Conservation (phyloP, 345 rosid genomes). For the Abelmoschus esculentus region DNA sequence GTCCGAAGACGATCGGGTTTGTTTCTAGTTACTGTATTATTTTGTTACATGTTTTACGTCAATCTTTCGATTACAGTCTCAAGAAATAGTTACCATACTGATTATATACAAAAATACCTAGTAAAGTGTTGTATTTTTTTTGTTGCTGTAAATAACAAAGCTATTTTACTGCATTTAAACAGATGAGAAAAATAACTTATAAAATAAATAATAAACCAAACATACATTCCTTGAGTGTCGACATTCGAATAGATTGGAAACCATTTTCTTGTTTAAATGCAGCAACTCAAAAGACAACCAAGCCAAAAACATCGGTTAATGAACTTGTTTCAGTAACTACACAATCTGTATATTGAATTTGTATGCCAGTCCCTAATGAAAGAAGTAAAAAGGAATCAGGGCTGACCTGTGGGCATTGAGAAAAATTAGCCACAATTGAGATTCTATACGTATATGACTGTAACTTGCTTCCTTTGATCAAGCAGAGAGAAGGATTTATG, state of each 20-base stretch:
- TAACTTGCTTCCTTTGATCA: not conserved
- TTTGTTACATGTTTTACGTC: constrained; percentile 13
- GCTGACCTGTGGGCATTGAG: constrained; percentile 9
- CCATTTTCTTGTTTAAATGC: not conserved
- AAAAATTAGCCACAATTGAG: constrained; percentile 12
- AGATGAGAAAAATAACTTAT: not conserved
- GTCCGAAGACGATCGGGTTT: constrained; percentile 12
- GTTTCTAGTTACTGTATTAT: constrained; percentile 19
- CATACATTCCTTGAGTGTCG: not conserved
- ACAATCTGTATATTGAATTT: not conserved
- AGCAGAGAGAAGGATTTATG: not conserved
- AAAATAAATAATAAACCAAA: not conserved
- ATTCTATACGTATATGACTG: not conserved
- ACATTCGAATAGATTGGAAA: not conserved
- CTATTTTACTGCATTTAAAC: not conserved
- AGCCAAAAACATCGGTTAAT: not conserved
- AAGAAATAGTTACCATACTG: constrained; percentile 9
- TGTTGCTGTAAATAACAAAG: constrained; percentile 24
- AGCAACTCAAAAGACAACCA: not conserved
- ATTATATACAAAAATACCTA: constrained; percentile 13
- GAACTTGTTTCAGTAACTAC: not conserved
- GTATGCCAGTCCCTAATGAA: not conserved
- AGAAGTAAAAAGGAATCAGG: not conserved
- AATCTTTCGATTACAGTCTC: constrained; percentile 22
- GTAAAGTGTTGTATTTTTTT: constrained; percentile 1